Base-by-base conservation (phyloP, 2,329 filamentous ascomycete genomes). In the Penicillium sumatraense region DNA sequence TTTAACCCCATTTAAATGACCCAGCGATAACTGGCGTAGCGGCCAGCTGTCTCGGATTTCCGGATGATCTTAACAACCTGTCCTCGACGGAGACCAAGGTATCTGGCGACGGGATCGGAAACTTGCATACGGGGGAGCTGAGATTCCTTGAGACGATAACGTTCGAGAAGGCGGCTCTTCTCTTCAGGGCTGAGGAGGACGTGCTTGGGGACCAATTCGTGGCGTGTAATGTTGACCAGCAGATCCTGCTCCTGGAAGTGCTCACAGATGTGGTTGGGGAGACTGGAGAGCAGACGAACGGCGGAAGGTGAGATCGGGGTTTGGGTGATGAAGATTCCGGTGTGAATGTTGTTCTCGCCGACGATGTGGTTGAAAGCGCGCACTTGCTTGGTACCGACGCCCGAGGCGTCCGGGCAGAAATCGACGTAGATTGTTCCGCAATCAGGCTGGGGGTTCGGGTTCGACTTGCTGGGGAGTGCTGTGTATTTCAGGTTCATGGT, bases 61-160 rank as follows among this genome's bases (percentile, higher is more conserved):
- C 95, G 84, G 68, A 99, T 97, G 68, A 99, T 99, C 85, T 99
- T 99, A 69, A 99, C 95, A 3, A 99, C 93, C 77, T 97, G 90
- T 3, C 93, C 92, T 71, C 93, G 85, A 80, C 90, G 89, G 72
- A 99, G 80, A 11, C 95, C 95, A 52, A 97, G 80, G 75, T 98
- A 99, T 68, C 89, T 88, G 23, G 95, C 91, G 49, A 99, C 92
- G 3, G 95, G 95, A 74, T 99, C 95, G 64, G 90, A 90, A 63
- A 90, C 85, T 75, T 96, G 86, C 67, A 99, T 96, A 53, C 95
- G 85, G 4, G 95, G 95, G 70, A 99, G 81, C 80, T 99, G 95
- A 9, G 91, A 97, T 83, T 99, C 95, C 86, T 97, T 98, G 75
- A 99, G 79, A 46, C 95, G 86, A 78, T 99, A 99, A 60, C 95